phyloP scores from a whole-genome alignment of 441 rosid genomes.

The Arabidopsis lyrata region DNA sequence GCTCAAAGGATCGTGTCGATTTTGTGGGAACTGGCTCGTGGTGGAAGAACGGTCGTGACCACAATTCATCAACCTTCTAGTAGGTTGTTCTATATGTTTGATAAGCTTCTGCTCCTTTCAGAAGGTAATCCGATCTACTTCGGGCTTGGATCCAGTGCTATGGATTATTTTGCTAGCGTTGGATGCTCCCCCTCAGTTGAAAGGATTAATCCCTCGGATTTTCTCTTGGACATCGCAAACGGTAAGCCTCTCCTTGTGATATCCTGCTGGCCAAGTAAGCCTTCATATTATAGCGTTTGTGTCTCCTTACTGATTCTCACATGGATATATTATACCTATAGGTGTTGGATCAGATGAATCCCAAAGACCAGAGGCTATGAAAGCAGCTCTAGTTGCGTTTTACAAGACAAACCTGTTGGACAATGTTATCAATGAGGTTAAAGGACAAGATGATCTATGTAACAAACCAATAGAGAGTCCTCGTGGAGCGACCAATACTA shows the following conservation, averaged over 20 bases:
- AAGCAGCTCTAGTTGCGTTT: constrained; percentile 34
- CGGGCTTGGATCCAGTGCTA: constrained; percentile 60
- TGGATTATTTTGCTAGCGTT: constrained; percentile 73
- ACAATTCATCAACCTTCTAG: constrained; percentile 95
- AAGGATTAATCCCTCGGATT: constrained; percentile 81
- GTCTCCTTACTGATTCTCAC: constrained; percentile 11
- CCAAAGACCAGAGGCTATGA: constrained; percentile 38
- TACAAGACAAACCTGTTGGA: constrained; percentile 50
- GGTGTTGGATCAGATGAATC: constrained; percentile 53
- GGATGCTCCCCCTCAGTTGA: constrained; percentile 61
- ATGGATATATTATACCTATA: constrained; percentile 24
- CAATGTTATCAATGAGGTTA: constrained; percentile 47
- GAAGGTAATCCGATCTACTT: constrained; percentile 80
- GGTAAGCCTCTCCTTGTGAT: constrained; percentile 52
- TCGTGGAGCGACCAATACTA: constrained; percentile 42
- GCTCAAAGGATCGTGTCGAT: constrained; percentile 79
- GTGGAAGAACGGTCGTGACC: constrained; percentile 76
- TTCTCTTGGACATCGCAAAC: constrained; percentile 88
- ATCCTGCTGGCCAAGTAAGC: background rate
- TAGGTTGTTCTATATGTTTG: constrained; percentile 81
- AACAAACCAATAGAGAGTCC: constrained; percentile 31
- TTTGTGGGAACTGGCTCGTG: constrained; percentile 65
- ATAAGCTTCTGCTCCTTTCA: constrained; percentile 75
- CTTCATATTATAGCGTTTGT: background rate
- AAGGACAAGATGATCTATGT: constrained; percentile 24